Percentiles rank a stretch among this genome's conserved stretches.
phyloP scores from a whole-genome alignment of 768 basidiomycete species.

The Termitomyces sp. region DNA sequence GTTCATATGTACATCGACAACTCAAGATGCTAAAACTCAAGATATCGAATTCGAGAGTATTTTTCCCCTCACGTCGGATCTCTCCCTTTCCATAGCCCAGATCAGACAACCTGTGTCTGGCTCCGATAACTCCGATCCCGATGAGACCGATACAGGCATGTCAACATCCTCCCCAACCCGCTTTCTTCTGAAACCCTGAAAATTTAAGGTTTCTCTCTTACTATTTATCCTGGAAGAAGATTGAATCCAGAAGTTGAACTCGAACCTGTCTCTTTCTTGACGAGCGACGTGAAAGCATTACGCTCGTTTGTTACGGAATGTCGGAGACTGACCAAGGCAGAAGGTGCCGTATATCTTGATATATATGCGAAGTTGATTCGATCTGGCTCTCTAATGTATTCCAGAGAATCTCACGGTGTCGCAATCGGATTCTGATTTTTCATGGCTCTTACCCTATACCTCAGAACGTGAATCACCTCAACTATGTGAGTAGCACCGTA shows the following conservation, averaged over 20 bases:
- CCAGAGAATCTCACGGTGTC: slow-evolving; percentile 21
- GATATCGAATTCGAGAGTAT: slow-evolving; percentile 44
- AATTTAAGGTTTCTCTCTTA: slow-evolving; percentile 50
- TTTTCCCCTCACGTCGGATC: slow-evolving; percentile 54
- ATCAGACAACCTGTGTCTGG: slow-evolving; percentile 37
- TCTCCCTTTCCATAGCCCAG: slow-evolving; percentile 58
- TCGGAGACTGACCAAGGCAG: slow-evolving; percentile 49
- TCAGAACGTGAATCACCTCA: slow-evolving; percentile 15
- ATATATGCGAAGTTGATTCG: slow-evolving; percentile 11
- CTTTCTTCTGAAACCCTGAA: neutral
- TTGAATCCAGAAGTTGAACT: slow-evolving; percentile 11
- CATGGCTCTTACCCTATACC: slow-evolving; percentile 45
- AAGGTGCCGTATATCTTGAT: slow-evolving; percentile 30
- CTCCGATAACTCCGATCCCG: slow-evolving; percentile 17
- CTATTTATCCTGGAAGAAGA: slow-evolving; percentile 43
- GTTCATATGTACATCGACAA: slow-evolving; percentile 43
- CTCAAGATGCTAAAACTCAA: slow-evolving; percentile 21
- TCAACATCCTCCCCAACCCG: too few species aligned
- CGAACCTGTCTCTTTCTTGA: slow-evolving; percentile 39
- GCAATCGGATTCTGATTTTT: slow-evolving; percentile 32
- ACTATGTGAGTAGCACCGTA: slow-evolving; percentile 6
- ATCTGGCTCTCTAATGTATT: slow-evolving; percentile 9
- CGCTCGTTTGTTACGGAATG: slow-evolving; percentile 49
- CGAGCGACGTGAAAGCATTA: slow-evolving; percentile 45
- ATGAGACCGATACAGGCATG: neutral